Base-by-base conservation (phyloP, 441 rosid genomes). In the Aquilaria agallochum region DNA sequence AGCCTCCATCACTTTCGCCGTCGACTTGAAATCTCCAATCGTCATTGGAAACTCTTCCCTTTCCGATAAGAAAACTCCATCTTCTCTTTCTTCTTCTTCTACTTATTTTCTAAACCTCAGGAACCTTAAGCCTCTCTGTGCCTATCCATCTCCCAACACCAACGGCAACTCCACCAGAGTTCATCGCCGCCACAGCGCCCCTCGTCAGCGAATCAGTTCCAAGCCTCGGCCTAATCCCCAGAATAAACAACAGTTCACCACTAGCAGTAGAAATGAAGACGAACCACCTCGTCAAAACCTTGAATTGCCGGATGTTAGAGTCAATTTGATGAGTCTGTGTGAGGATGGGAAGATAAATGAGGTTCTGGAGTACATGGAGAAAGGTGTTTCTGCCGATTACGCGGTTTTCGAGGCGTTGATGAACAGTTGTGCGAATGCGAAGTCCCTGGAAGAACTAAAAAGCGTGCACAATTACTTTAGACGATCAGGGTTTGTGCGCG, bases 331-430 rank as follows among this genome's bases (percentile, higher is more conserved):
- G 60, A 61, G 65, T 31, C 58, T 84, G 64, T 87, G 87, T 68
- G 32, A 65, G 30, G 85, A 85, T 55, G 88, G 88, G 3, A 84
- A 76, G 68, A 54, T 80, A 34, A 73, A 76, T 52, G 88, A 80
- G 57, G 87, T 75, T 31, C 45, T 79, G 33, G 84, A 76, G 63
- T 64, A n/a, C 62, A 64, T 84, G 71, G 65, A 58, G 36, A 76
- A 57, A 47, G 85, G 85, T 15, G 73, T 70, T 56, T 57, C 57
- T 56, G 85, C 83, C 13, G 81, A 78, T 66, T 73, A 64, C 36
- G 74, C 58, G 33, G 75, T 71, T 59, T 77, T 84, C 31, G 49
- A 45, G 48, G 63, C 62, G 65, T 45, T 84, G 60, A 67, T 84
- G 62, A 82, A 75, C 56, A 63, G 65, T 0, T 79, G 83, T 44